Percentiles rank a stretch among this genome's conserved stretches.
phyloP scores from a whole-genome alignment of 2,329 filamentous ascomycete genomes.

The Cytospora piceae region DNA sequence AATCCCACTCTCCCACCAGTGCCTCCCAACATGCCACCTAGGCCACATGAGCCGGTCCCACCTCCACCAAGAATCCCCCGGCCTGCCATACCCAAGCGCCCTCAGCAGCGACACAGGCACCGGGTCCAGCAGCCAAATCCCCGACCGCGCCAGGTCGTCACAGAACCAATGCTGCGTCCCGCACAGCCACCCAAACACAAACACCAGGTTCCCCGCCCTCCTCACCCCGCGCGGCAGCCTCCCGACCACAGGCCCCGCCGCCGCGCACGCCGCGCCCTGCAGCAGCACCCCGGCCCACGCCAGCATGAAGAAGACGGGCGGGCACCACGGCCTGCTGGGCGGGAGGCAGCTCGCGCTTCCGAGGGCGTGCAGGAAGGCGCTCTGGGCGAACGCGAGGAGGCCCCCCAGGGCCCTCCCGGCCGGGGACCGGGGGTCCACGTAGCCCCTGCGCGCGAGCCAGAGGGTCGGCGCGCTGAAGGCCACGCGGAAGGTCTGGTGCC shows the following conservation, averaged over 20 bases:
- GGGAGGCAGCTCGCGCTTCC: slow-evolving; percentile 72
- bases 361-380: slow-evolving; percentile 69
- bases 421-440: slow-evolving; percentile 36
- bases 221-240: slow-evolving; percentile 51
- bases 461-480: slow-evolving; percentile 66
- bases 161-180: slow-evolving; percentile 67
- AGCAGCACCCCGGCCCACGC: slow-evolving; percentile 68
- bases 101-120: slow-evolving; percentile 76
- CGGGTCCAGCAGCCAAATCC: slow-evolving; percentile 81
- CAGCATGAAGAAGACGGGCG: slow-evolving; percentile 71
- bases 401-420: slow-evolving; percentile 40
- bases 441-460: slow-evolving; percentile 48
- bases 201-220: slow-evolving; percentile 62
- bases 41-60: slow-evolving; percentile 61
- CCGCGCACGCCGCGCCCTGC: slow-evolving; percentile 52
- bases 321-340: slow-evolving; percentile 51
- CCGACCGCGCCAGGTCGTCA: slow-evolving; percentile 75
- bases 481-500: slow-evolving; percentile 88
- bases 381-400: slow-evolving; percentile 65
- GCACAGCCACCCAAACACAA: slow-evolving; percentile 69
- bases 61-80: slow-evolving; percentile 68
- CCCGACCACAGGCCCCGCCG: slow-evolving; percentile 36
- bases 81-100: slow-evolving; percentile 64
- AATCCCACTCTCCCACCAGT: slow-evolving; percentile 63
- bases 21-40: slow-evolving; percentile 59